A percentile compares a stretch with the other conserved stretches of the same genome.
These are phyloP conservation scores for Penicilliopsis zonata DNA, from an alignment of 495 filamentous ascomycete species.

Conservation along the genomic window DNA sequence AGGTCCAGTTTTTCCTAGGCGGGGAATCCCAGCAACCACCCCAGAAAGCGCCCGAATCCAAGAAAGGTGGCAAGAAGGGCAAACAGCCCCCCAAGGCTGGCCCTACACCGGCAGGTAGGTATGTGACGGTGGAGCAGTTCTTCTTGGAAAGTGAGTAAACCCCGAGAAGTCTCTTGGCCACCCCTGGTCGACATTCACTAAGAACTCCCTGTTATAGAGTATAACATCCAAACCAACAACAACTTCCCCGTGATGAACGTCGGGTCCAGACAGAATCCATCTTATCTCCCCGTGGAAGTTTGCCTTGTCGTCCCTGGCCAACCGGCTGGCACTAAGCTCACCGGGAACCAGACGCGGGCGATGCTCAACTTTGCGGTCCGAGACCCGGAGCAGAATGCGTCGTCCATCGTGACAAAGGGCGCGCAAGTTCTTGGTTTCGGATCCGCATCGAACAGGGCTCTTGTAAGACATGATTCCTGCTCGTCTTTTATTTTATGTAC, in stretches of 20 bases:
- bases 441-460: slow-evolving; percentile 12
- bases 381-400: slow-evolving; percentile 49
- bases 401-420: slow-evolving; percentile 48
- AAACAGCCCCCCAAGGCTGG: slow-evolving; percentile 19
- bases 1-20: slow-evolving; percentile 35
- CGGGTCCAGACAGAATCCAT: slow-evolving; percentile 43
- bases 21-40: slow-evolving; percentile 8
- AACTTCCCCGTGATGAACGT: slow-evolving; percentile 57
- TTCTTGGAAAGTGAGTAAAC: slow-evolving; percentile 33
- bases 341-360: slow-evolving; percentile 37
- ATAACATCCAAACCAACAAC: slow-evolving; percentile 27
- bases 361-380: slow-evolving; percentile 67
- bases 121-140: slow-evolving; percentile 39
- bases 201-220: slow-evolving; percentile 15
- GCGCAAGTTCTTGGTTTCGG: slow-evolving; percentile 33
- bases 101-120: slow-evolving; percentile 21
- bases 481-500: slow-evolving; percentile 9
- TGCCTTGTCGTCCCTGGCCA: slow-evolving; percentile 58
- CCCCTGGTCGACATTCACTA: slow-evolving; percentile 5
- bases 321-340: slow-evolving; percentile 40
- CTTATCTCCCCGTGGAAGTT: slow-evolving; percentile 56
- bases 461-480: slow-evolving; percentile 12
- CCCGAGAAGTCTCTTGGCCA: slow-evolving; percentile 4
- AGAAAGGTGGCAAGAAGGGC: slow-evolving; percentile 20
- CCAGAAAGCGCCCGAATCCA: slow-evolving; percentile 6